Base-by-base conservation (phyloP, 352 stramenopile genomes). In the Lagenidium sp. region DNA sequence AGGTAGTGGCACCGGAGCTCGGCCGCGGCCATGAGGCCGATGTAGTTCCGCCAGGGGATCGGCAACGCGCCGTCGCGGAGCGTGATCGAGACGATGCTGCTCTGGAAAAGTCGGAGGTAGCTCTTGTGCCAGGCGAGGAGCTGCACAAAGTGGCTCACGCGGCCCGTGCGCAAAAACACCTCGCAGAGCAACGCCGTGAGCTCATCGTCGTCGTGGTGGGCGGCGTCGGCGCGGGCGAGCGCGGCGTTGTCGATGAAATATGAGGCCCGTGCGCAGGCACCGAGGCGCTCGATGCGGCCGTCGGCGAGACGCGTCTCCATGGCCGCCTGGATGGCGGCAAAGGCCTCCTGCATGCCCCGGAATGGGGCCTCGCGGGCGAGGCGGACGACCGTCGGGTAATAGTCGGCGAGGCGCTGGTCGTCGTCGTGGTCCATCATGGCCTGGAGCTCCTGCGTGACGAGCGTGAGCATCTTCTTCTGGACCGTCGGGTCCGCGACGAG, bases 1-100 rank as follows among this genome's bases (percentile, higher is more conserved):
- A 89, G 46, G 52, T 94, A 94, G 49, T 89, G 63, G 34, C 82
- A 94, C 2, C 78, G 63, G 36, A 89, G 55, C 47, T 91, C 77
- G 6, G 77, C 72, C 19, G 75, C 55, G 7, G 79, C 82, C 77
- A 94, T 91, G 15, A 88, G 63, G 6, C 74, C 79, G 45, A 94
- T 87, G 57, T 92, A 94, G 48, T 60, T 86, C 12, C 82, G 63
- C 82, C 82, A 94, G 29, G 70, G 67, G 6, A 92, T 59, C 22
- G 82, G 82, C 28, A 94, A 37, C 19, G 79, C 72, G n/a, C 82
- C 82, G 53, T 93, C 78, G 21, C 70, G 63, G 42, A 62, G 53
- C 81, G 91, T 93, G 26, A 85, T 83, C 20, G 67, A 68, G 15
- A 64, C 56, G 15, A 89, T 44, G 39, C 63, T 77, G 40, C 63